Conservation (phyloP, 2,329 filamentous ascomycete species). For the Calonectria naviculata region DNA sequence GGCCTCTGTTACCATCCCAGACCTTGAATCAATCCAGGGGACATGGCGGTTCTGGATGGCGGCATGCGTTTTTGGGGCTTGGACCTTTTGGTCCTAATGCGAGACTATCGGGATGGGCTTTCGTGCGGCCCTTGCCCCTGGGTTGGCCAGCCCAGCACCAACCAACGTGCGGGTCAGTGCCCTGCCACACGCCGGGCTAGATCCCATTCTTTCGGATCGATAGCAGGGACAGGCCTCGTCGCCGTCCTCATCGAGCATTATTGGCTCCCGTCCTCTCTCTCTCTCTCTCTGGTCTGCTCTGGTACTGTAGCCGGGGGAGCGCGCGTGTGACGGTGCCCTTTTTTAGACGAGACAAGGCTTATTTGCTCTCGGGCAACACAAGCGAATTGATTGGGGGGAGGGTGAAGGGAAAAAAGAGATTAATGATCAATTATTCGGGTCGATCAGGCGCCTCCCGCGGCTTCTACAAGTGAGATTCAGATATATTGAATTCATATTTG, state of each 20-base stretch:
- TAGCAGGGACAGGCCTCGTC: neutral
- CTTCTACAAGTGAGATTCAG: neutral
- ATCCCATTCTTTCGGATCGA: constrained; percentile 16
- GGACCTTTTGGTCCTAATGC: constrained; percentile 30
- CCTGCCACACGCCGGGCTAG: neutral
- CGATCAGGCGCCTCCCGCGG: constrained; percentile 23
- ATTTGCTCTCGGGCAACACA: neutral
- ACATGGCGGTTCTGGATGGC: constrained; percentile 6
- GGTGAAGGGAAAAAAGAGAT: neutral
- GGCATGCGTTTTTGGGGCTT: constrained; percentile 19
- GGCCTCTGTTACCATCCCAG: neutral
- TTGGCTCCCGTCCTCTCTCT: neutral
- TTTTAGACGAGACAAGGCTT: neutral
- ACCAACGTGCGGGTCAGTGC: constrained; percentile 19
- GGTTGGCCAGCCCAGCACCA: neutral
- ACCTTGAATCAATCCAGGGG: constrained; percentile 5
- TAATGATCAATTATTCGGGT: neutral
- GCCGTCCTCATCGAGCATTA: neutral
- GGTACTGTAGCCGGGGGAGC: neutral
- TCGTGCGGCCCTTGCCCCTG: constrained; percentile 12
- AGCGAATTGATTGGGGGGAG: neutral
- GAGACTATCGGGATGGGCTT: constrained; percentile 38
- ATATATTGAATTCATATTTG: neutral
- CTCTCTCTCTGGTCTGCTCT: no score
- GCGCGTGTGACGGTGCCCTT: neutral